phyloP scores from a whole-genome alignment of 768 basidiomycete genomes.

The Trichaptum fuscoviolaceum region DNA sequence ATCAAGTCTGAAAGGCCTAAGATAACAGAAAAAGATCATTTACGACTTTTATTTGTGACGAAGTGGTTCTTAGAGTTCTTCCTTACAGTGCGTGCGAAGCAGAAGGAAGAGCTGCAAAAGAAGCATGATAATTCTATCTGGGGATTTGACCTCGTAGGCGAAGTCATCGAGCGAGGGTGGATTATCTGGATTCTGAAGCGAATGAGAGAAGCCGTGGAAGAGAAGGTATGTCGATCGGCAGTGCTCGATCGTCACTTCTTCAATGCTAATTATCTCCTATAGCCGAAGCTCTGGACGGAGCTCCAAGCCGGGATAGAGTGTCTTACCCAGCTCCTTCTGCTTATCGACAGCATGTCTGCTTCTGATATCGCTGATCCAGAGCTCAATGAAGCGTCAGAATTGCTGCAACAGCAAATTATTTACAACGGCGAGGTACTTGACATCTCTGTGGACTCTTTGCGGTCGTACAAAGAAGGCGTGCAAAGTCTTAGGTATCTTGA shows the following conservation, averaged over 20 bases:
- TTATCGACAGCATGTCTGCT: constrained; percentile 80
- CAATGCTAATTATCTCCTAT: constrained; percentile 3
- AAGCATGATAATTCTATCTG: constrained; percentile 36
- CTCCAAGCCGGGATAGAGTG: constrained; percentile 93
- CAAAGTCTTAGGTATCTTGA: constrained; percentile 80
- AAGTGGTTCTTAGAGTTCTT: constrained; percentile 96
- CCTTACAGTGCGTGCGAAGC: constrained; percentile 40
- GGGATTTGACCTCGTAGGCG: constrained; percentile 72
- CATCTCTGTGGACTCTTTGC: constrained; percentile 72
- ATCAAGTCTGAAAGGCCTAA: constrained; percentile 89
- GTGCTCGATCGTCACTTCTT: neutral
- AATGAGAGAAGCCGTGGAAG: constrained; percentile 86
- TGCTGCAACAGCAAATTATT: constrained; percentile 85
- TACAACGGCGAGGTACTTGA: constrained; percentile 96
- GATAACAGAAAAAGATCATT: constrained; percentile 91
- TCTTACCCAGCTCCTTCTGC: constrained; percentile 83
- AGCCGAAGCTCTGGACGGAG: constrained; percentile 95
- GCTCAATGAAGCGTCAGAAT: constrained; percentile 70
- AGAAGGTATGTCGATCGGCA: constrained; percentile 55
- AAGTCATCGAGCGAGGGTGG: constrained; percentile 82
- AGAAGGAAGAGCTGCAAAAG: constrained; percentile 33
- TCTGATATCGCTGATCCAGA: constrained; percentile 41
- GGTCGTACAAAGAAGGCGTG: constrained; percentile 74
- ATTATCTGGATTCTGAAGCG: constrained; percentile 87
- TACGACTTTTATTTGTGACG: constrained; percentile 79